Evolutionary conservation across 2,329 filamentous ascomycete genomes (phyloP).

Genomic region (Penicillium sp.): DNA sequence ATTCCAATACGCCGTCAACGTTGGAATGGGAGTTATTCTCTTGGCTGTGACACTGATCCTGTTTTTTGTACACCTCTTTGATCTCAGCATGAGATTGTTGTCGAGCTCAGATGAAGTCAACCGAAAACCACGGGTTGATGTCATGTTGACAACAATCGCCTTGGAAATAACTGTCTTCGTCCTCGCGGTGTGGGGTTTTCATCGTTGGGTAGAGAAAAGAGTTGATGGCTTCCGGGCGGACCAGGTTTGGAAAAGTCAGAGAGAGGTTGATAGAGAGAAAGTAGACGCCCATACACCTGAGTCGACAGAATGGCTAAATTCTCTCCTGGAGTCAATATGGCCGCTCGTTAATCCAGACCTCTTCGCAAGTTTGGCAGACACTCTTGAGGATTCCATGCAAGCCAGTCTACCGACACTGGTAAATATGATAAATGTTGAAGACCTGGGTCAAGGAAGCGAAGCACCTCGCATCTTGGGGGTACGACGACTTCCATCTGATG

Average conservation of each 20-base stretch:
- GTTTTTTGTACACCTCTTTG: neutral
- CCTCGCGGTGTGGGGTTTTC: constrained; percentile 1
- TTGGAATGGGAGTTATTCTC: constrained; percentile 2
- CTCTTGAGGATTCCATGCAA: constrained; percentile 2
- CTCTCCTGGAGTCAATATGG: constrained; percentile 3
- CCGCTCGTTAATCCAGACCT: constrained; percentile 1
- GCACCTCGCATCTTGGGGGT: constrained; percentile 2
- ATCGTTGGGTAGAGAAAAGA: constrained; percentile 1
- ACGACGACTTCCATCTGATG: constrained; percentile 2
- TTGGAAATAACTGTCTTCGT: constrained; percentile 1
- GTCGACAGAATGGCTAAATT: constrained; percentile 2
- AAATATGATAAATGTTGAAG: constrained; percentile 3
- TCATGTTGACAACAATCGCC: neutral
- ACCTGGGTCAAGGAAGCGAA: constrained; percentile 3
- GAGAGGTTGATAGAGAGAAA: constrained; percentile 1
- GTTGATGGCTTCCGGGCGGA: neutral
- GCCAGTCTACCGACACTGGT: constrained; percentile 3
- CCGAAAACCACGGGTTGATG: constrained; percentile 1
- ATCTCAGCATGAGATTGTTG: neutral
- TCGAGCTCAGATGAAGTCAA: neutral
- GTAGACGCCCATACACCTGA: constrained; percentile 1
- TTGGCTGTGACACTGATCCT: neutral
- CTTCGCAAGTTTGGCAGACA: constrained; percentile 1
- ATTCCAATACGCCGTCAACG: neutral
- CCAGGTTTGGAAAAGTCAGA: neutral